These are phyloP conservation scores for Mariannaea elegans DNA, from an alignment of 2,329 filamentous ascomycete genomes.

Conservation along the genomic window DNA sequence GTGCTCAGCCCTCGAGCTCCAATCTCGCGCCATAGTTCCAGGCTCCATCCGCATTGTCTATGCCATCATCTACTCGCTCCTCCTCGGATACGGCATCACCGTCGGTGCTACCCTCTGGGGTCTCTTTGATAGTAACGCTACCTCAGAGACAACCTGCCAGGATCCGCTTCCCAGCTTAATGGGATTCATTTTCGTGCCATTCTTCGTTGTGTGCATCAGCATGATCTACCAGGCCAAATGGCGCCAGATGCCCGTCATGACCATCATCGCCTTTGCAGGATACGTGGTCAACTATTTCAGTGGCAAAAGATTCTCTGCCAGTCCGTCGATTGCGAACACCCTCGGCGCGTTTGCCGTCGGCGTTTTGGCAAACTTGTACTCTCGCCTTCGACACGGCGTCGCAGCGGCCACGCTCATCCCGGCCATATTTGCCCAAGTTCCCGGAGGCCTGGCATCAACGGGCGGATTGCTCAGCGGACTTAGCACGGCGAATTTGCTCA, in stretches of 20 bases:
- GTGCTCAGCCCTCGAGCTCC: conserved; percentile 67
- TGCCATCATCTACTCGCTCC: conserved; percentile 76
- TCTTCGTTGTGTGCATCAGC: conserved; percentile 77
- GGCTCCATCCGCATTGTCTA: conserved; percentile 80
- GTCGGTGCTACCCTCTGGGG: conserved; percentile 72
- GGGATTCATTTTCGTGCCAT: conserved; percentile 76
- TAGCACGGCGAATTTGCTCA: conserved; percentile 54
- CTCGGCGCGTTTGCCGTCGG: conserved; percentile 81
- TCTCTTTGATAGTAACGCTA: conserved; percentile 64
- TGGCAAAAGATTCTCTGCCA: conserved; percentile 69
- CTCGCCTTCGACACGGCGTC: conserved; percentile 63
- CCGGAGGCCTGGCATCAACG: conserved; percentile 57
- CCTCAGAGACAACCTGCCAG: conserved; percentile 52
- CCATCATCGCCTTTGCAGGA: conserved; percentile 75
- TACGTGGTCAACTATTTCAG: conserved; percentile 82
- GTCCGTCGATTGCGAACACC: conserved; percentile 79
- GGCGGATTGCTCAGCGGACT: conserved; percentile 57
- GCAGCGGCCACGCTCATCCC: conserved; percentile 58
- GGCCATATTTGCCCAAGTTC: conserved; percentile 59
- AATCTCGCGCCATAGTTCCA: conserved; percentile 73
- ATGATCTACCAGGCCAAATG: conserved; percentile 84
- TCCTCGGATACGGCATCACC: conserved; percentile 77
- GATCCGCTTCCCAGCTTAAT: conserved; percentile 53
- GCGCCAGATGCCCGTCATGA: conserved; percentile 82
- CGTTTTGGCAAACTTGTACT: conserved; percentile 80